Conservation (phyloP, 2,329 filamentous ascomycete species). For the Onygenales sp. region DNA sequence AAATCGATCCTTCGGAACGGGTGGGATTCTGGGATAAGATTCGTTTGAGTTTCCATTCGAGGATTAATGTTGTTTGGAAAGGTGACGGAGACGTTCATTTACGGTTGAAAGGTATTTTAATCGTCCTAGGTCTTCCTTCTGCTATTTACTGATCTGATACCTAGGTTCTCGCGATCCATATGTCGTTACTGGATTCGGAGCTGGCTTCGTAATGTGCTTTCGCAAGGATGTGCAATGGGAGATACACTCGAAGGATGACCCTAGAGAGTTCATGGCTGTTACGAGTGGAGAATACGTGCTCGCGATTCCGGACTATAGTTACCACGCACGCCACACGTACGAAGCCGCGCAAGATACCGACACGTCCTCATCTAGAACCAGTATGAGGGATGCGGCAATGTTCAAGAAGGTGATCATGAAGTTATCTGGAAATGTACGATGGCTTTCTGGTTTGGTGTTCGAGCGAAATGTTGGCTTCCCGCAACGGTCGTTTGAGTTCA, state of each 20-base stretch:
- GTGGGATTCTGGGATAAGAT: slow-evolving; percentile 99
- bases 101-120: slow-evolving; percentile 65
- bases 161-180: slow-evolving; percentile 77
- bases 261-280: slow-evolving; percentile 88
- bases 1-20: slow-evolving; percentile 82
- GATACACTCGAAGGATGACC: slow-evolving; percentile 75
- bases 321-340: slow-evolving; percentile 63
- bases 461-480: slow-evolving; percentile 69
- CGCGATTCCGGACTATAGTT: slow-evolving; percentile 86
- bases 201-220: slow-evolving; percentile 98
- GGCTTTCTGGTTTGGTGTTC: slow-evolving; percentile 84
- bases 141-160: slow-evolving; percentile 8
- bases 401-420: slow-evolving; percentile 99
- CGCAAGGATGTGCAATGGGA: slow-evolving; percentile 85
- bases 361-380: slow-evolving; percentile 51
- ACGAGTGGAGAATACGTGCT: slow-evolving; percentile 92
- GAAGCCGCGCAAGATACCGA: slow-evolving; percentile 43
- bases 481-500: slow-evolving; percentile 75
- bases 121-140: neutral
- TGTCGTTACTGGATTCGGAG: slow-evolving; percentile 80
- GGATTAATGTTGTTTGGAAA: slow-evolving; percentile 82
- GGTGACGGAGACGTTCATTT: slow-evolving; percentile 93
- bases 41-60: slow-evolving; percentile 83
- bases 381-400: slow-evolving; percentile 46
- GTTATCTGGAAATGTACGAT: slow-evolving; percentile 88